These are phyloP conservation scores for Ceriops tagal DNA, from an alignment of 345 rosid genomes.

Conservation along the genomic window DNA sequence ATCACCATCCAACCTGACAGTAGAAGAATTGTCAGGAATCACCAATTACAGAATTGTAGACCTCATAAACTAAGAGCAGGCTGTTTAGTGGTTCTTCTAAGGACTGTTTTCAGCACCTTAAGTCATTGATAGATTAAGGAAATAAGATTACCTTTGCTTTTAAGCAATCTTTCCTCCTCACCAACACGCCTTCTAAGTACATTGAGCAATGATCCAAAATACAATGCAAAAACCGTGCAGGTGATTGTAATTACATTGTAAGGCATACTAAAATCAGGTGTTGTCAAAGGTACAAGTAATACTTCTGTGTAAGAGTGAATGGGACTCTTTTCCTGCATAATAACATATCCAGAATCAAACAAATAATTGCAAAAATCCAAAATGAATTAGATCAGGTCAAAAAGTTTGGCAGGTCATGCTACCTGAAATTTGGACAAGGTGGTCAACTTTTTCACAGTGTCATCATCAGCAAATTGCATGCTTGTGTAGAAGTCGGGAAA, in stretches of 20 bases:
- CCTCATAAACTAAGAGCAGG: neutral
- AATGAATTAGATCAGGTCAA: constrained; percentile 2
- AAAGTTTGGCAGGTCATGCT: constrained; percentile 1
- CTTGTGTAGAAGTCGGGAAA: constrained; percentile 60
- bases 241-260: constrained; percentile 95
- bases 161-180: constrained; percentile 80
- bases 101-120: neutral
- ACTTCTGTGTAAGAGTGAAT: constrained; percentile 86
- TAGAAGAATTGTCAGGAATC: neutral
- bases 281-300: constrained; percentile 81
- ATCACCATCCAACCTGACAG: neutral
- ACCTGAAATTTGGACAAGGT: constrained; percentile 69
- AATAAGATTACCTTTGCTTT: constrained; percentile 51
- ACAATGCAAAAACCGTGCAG: constrained; percentile 83
- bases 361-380: constrained; percentile 4
- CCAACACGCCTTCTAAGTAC: constrained; percentile 63
- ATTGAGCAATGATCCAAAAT: constrained; percentile 85
- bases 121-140: neutral
- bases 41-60: neutral
- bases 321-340: constrained; percentile 57
- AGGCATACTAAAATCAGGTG: constrained; percentile 99
- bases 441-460: constrained; percentile 34
- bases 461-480: constrained; percentile 38
- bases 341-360: constrained; percentile 14
- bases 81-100: neutral